Conservation (phyloP, 495 filamentous ascomycete species). For the Melanomma pulvis-pyrius region DNA sequence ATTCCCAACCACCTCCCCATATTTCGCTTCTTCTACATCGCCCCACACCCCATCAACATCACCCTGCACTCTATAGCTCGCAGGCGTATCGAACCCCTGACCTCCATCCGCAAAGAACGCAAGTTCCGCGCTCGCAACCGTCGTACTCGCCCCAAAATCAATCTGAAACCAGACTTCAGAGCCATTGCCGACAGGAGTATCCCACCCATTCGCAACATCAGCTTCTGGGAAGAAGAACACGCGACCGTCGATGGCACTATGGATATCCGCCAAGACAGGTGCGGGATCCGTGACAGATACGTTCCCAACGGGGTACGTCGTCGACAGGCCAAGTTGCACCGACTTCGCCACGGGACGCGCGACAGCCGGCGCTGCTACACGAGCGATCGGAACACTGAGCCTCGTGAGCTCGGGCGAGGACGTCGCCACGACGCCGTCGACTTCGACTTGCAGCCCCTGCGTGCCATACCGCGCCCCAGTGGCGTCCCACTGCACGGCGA, state of each 20-base stretch:
- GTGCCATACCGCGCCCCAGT: not conserved
- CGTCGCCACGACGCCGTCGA: not conserved
- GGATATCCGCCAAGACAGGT: not conserved
- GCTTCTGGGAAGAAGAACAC: not conserved
- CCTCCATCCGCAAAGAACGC: not conserved
- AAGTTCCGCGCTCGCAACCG: not conserved
- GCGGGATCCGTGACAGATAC: not conserved
- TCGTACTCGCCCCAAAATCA: not conserved
- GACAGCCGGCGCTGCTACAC: not conserved
- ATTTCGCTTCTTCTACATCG: not conserved
- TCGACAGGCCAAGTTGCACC: not conserved
- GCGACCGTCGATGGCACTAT: constrained; percentile 4
- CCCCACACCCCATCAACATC: not conserved
- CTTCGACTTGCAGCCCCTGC: constrained; percentile 1
- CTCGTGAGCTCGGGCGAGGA: not conserved
- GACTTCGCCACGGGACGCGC: not conserved
- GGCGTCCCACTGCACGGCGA: constrained; percentile 7
- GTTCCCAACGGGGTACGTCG: not conserved
- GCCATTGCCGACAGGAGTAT: not conserved
- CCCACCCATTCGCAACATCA: constrained; percentile 11
- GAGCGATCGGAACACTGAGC: not conserved
- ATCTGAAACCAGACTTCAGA: constrained; percentile 4
- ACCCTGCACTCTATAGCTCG: not conserved
- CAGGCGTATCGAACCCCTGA: not conserved
- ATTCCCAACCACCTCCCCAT: not conserved